phyloP scores from a whole-genome alignment of 1,284 basidiomycete genomes.

The Volvariella volvacea region DNA sequence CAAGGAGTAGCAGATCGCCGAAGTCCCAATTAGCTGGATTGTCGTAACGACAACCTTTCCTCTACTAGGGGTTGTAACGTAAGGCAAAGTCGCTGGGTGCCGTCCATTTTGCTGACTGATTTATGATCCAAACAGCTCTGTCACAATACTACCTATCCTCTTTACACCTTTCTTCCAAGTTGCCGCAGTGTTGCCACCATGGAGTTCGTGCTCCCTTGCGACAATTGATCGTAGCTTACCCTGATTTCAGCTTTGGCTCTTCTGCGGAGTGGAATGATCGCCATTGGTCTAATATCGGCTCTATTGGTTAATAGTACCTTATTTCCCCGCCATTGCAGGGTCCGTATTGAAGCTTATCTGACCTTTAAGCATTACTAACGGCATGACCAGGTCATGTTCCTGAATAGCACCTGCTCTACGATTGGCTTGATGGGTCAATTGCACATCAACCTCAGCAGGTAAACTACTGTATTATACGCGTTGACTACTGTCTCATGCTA shows the following conservation, averaged over 20 bases:
- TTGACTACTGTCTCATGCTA: not conserved
- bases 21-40: slow-evolving; percentile 41
- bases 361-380: not conserved
- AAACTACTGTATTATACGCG: slow-evolving; percentile 9
- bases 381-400: slow-evolving; percentile 33
- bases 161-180: slow-evolving; percentile 31
- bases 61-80: slow-evolving; percentile 42
- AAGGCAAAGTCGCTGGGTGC: slow-evolving; percentile 11
- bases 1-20: slow-evolving; percentile 25
- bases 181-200: slow-evolving; percentile 12
- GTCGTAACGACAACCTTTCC: slow-evolving; percentile 33
- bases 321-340: slow-evolving; percentile 43
- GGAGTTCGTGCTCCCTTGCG: slow-evolving; percentile 19
- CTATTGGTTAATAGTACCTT: slow-evolving; percentile 38
- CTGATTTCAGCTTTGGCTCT: slow-evolving; percentile 30
- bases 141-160: slow-evolving; percentile 40
- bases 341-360: slow-evolving; percentile 14
- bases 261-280: slow-evolving; percentile 35
- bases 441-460: slow-evolving; percentile 41
- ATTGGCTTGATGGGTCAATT: slow-evolving; percentile 35
- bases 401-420: slow-evolving; percentile 33
- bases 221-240: slow-evolving; percentile 1
- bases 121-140: slow-evolving; percentile 22
- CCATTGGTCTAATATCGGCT: slow-evolving; percentile 39
- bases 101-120: not conserved